These are phyloP conservation scores for Lasiodiplodia hormozganensis DNA, from an alignment of 2,329 filamentous ascomycete species.

Conservation along the genomic window DNA sequence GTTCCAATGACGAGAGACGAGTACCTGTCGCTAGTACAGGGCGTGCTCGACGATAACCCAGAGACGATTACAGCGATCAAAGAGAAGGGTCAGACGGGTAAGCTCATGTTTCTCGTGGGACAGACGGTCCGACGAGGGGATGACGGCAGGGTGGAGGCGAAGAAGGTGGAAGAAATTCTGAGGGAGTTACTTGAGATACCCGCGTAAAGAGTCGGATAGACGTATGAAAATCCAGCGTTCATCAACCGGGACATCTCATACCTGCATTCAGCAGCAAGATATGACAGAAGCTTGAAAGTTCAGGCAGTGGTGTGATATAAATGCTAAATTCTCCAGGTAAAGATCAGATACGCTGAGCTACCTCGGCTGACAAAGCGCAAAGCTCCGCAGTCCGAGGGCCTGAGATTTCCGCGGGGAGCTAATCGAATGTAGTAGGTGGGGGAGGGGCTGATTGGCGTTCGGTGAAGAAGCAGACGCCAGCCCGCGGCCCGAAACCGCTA, in stretches of 20 bases:
- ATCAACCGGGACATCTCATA: neutral
- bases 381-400: neutral
- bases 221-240: neutral
- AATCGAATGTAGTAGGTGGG: neutral
- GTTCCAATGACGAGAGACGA: constrained; percentile 62
- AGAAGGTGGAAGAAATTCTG: constrained; percentile 62
- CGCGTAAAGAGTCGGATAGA: neutral
- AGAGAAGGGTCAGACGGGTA: constrained; percentile 65
- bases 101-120: constrained; percentile 72
- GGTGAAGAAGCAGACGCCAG: neutral
- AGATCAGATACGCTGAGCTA: neutral
- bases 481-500: constrained; percentile 14
- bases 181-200: constrained; percentile 51
- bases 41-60: constrained; percentile 61
- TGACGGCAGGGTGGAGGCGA: constrained; percentile 68
- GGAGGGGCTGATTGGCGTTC: neutral
- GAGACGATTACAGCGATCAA: constrained; percentile 66
- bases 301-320: too few species aligned
- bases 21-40: constrained; percentile 62
- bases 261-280: neutral
- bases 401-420: constrained; percentile 1
- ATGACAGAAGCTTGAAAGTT: too few species aligned
- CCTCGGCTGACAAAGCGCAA: constrained; percentile 13
- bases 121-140: constrained; percentile 69
- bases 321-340: too few species aligned